Evolutionary conservation across 176 grass and related monocot species (phyloP), one percentile per base, ranked within the genome.

Genomic region (Cymbopogon citratus): DNA sequence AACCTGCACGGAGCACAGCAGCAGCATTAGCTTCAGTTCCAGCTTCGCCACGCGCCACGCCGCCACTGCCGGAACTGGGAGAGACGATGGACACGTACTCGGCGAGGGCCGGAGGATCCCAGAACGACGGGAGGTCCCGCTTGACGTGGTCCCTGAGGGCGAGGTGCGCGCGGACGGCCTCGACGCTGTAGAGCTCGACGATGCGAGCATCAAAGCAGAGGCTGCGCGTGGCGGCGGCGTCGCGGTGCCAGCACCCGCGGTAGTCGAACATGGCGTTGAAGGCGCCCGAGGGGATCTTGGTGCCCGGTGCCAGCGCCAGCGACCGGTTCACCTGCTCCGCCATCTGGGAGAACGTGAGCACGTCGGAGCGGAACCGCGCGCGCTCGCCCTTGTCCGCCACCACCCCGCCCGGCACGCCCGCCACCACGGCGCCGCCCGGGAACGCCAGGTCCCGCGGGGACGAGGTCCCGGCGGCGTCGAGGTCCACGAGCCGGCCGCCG

Each of bases 261-360:
- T 88, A 90, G 80, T 90, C 87, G 80, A 97, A 97, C 91, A 89
- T 88, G 45, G 89, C 40, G 80, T 97, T 97, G 87, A 97, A 97
- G 13, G 80, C n/a, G 9, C 94, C 94, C 0, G 87, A 92, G 0
- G 94, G 94, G 39, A 94, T 94, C 84, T 92, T 97, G 25, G 87
- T 97, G 13, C 89, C 89, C 10, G 85, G 8, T 1, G 8, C 40
- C 61, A 94, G 33, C 5, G 91, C 69, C 40, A 94, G 34, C 35
- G 81, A 64, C 63, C 85, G 91, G 80, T 97, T 97, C 61, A 92
- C 76, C 77, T 87, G 85, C 90, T 97, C 91, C 39, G 94, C 83
- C 94, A 97, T 97, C 90, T 97, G 72, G 12, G 66, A 31, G 67
- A 97, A 97, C 38, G 94, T 80, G 19, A 97, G 74, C n/a, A 88